Evolutionary conservation across 2,329 filamentous ascomycete species (phyloP).

Genomic region (Colletotrichum kahawae): DNA sequence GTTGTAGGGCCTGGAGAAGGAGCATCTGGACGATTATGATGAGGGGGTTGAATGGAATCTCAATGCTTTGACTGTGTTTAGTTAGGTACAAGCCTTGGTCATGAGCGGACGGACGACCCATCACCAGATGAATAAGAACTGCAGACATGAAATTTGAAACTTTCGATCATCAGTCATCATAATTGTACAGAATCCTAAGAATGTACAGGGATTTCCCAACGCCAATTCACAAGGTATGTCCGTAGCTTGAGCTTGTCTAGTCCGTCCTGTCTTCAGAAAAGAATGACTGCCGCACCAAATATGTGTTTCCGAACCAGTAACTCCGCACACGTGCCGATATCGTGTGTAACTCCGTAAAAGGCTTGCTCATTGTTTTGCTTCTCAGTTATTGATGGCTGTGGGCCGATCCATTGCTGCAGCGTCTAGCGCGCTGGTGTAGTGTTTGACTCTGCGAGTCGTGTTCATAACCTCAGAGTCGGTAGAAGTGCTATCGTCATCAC

Average conservation of each 20-base stretch:
- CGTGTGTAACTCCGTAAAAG: background rate
- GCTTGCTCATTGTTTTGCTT: background rate
- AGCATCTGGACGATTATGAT: background rate
- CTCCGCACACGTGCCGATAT: background rate
- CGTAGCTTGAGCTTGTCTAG: slow-evolving; percentile 5
- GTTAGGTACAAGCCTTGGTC: background rate
- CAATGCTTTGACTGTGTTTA: background rate
- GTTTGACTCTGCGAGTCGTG: slow-evolving; percentile 3
- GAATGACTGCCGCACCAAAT: background rate
- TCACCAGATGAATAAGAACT: background rate
- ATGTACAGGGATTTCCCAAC: slow-evolving; percentile 8
- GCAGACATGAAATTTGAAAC: background rate
- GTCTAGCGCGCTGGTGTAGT: slow-evolving; percentile 20
- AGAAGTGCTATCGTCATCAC: slow-evolving; percentile 14
- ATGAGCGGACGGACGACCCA: background rate
- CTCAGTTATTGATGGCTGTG: background rate
- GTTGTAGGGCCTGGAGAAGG: background rate
- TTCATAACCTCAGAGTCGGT: background rate
- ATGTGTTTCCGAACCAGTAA: background rate
- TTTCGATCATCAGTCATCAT: slow-evolving; percentile 3
- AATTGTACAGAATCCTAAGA: slow-evolving; percentile 6
- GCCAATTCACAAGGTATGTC: background rate
- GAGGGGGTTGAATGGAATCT: background rate
- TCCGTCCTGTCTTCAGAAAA: background rate
- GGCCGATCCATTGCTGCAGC: background rate